phyloP scores from a whole-genome alignment of 2,329 filamentous ascomycete genomes.

The Ilyonectria robusta region DNA sequence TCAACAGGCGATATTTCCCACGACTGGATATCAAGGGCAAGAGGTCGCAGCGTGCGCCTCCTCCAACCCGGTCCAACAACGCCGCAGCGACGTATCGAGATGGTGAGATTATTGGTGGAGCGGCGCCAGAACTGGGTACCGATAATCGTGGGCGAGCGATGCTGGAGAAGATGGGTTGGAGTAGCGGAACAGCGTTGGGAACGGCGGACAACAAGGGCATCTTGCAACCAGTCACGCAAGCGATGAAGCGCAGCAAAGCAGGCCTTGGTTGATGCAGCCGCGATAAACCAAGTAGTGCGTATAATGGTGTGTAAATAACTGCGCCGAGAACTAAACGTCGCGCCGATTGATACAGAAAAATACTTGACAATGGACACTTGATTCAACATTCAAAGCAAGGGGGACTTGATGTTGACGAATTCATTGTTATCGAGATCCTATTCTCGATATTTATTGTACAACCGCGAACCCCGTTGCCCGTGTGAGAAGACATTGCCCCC shows the following conservation, averaged over 20 bases:
- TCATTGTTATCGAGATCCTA: constrained; percentile 72
- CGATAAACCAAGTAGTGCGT: neutral
- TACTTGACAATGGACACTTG: neutral
- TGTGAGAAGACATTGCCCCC: constrained; percentile 78
- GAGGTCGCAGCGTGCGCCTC: constrained; percentile 50
- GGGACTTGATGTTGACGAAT: constrained; percentile 70
- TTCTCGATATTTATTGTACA: constrained; percentile 80
- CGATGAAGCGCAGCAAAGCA: constrained; percentile 88
- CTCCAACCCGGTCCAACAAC: constrained; percentile 40
- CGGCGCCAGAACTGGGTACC: constrained; percentile 84
- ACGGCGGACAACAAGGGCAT: constrained; percentile 89
- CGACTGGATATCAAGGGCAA: constrained; percentile 61
- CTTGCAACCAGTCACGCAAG: constrained; percentile 85
- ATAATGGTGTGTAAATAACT: too few relatives aligned
- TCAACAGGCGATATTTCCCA: constrained; percentile 69
- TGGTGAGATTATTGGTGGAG: constrained; percentile 89
- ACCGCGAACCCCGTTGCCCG: constrained; percentile 79
- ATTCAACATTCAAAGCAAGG: constrained; percentile 25
- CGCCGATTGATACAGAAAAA: neutral
- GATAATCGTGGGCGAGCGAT: constrained; percentile 89
- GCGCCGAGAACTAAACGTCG: neutral
- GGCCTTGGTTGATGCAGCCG: constrained; percentile 75
- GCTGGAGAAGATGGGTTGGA: constrained; percentile 99
- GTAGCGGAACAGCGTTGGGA: constrained; percentile 86
- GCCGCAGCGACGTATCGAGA: constrained; percentile 73